phyloP scores from a whole-genome alignment of 768 basidiomycete genomes.

The Holtermanniella nyarrowii region DNA sequence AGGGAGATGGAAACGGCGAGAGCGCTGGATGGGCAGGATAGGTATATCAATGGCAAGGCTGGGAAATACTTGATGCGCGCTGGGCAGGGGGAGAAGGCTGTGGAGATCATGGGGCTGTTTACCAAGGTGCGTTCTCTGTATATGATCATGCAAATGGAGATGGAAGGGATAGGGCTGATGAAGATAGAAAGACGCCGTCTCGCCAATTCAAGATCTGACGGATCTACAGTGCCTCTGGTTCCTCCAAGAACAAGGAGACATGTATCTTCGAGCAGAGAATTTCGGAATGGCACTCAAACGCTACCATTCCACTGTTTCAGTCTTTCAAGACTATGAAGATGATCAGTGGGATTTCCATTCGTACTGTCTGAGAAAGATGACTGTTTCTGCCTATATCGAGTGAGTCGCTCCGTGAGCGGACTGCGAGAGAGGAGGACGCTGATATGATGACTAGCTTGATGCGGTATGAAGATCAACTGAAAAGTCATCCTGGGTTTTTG shows the following conservation, averaged over 20 bases:
- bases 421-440: background rate
- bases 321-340: conserved; percentile 79
- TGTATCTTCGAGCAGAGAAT: conserved; percentile 56
- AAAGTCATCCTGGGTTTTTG: conserved; percentile 66
- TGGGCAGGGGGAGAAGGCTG: conserved; percentile 67
- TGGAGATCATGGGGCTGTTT: conserved; percentile 66
- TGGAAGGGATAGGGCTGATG: conserved; percentile 2
- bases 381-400: conserved; percentile 75
- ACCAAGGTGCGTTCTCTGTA: conserved; percentile 60
- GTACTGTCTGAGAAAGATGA: conserved; percentile 82
- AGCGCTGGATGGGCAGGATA: conserved; percentile 79
- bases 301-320: conserved; percentile 64
- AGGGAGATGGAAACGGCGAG: conserved; percentile 68
- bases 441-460: conserved; percentile 50
- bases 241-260: conserved; percentile 68
- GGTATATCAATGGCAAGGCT: conserved; percentile 86
- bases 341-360: conserved; percentile 98
- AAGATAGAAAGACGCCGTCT: conserved; percentile 69
- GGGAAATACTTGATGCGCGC: conserved; percentile 83
- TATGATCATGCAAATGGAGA: no score
- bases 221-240: conserved; percentile 94
- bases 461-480: conserved; percentile 68
- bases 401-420: conserved; percentile 42
- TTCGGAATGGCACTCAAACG: conserved; percentile 72
- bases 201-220: conserved; percentile 68